Base-by-base conservation (phyloP, 768 basidiomycete species). In the Mycena haematopus region DNA sequence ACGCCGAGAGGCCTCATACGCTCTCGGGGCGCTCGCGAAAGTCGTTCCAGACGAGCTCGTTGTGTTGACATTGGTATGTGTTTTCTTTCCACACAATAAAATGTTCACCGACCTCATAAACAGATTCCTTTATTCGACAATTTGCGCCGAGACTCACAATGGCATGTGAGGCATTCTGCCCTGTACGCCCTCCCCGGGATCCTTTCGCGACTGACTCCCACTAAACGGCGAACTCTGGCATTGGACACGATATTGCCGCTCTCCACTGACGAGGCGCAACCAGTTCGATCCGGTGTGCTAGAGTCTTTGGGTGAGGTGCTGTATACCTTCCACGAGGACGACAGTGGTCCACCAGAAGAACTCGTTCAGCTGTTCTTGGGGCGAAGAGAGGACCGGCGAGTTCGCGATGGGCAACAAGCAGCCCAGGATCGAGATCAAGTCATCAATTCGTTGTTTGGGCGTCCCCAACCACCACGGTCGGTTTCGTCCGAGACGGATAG, bases 281-380 rank as follows among this genome's bases (percentile, higher is more conserved):
- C 84, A 19, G 94, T 97, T 25, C 89, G 93, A 22, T 84, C 84
- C 17, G 92, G 91, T 4, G 87, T 90, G 3, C 82, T 96, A 33
- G 95, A 97, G 71, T 84, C 92, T 22, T 82, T 97, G 6, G 96
- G 95, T 2, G 95, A 97, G 75, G 87, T 96, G 36, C 82, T 97
- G 58, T 86, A 91, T 72, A 86, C 92, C 14, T 98, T 98, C 74
- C 81, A 84, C 58, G 78, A 83, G 36, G 81, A 86, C 54, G 82
- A 83, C 3, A 70, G 66, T 22, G 91, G 90, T 0, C 91, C 92
- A 11, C 96, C 96, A 3, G 71, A 79, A 24, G 85, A 92, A 70
- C 82, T 97, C 2, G 69, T 97, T 8, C 79, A 83, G 21, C 80
- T 95, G 52, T 98, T 95, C 75, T 78, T 95, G 38, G 93, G 91